Evolutionary conservation across 2,329 filamentous ascomycete species (phyloP).

Genomic region (Pleoardoris graminearum): DNA sequence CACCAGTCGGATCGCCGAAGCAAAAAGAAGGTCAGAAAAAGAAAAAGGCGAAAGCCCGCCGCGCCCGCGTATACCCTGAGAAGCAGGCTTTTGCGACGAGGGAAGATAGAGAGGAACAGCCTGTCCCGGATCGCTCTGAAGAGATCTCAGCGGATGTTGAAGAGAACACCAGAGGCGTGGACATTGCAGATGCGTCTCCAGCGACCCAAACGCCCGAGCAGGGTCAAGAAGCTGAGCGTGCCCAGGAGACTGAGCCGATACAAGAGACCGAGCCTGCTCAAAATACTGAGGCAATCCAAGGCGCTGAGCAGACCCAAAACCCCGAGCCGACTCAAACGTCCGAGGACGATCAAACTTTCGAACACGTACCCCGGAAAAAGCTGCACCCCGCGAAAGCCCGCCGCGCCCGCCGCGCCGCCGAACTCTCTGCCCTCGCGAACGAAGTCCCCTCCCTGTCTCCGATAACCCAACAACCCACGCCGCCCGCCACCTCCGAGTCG

Average conservation of each 20-base stretch:
- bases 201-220: background rate
- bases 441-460: background rate
- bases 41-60: background rate
- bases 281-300: background rate
- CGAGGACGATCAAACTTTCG: background rate
- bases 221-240: background rate
- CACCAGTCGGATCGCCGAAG: background rate
- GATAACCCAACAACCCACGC: slow-evolving; percentile 20
- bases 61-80: slow-evolving; percentile 1
- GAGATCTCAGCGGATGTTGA: background rate
- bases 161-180: background rate
- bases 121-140: background rate
- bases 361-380: background rate
- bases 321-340: background rate
- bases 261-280: background rate
- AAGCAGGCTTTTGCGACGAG: background rate
- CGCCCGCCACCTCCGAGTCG: slow-evolving; percentile 21
- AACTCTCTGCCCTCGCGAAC: slow-evolving; percentile 1
- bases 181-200: background rate
- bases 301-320: background rate
- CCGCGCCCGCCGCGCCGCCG: background rate
- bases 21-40: background rate
- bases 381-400: background rate
- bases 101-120: background rate
- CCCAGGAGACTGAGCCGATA: background rate